Evolutionary conservation across 495 filamentous ascomycete genomes (phyloP).

Genomic region (Talaromyces nanjingensis): DNA sequence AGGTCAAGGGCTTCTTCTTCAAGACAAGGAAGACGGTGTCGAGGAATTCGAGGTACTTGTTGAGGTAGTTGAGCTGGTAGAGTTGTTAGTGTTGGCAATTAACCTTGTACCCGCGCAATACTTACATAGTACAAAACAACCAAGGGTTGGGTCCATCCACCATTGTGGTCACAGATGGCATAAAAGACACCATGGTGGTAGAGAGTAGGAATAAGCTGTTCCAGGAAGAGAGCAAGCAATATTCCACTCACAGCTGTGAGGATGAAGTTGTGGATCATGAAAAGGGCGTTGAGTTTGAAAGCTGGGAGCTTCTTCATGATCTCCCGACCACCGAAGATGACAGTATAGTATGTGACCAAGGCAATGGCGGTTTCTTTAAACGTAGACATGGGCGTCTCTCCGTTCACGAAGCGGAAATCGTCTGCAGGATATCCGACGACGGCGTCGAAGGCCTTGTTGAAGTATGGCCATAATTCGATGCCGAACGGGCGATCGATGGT

Average conservation of each 20-base stretch:
- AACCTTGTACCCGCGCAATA: not conserved
- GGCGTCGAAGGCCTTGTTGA: conserved; percentile 71
- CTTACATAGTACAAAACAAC: conserved; percentile 64
- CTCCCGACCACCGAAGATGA: conserved; percentile 60
- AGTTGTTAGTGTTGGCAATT: conserved; percentile 15
- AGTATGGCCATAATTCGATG: conserved; percentile 87
- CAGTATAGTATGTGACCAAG: conserved; percentile 45
- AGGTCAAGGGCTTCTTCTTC: conserved; percentile 73
- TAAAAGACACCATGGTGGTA: conserved; percentile 55
- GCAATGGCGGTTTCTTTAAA: conserved; percentile 33
- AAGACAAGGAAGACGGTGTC: conserved; percentile 67
- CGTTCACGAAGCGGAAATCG: conserved; percentile 43
- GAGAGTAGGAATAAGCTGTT: conserved; percentile 57
- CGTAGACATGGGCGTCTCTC: conserved; percentile 43
- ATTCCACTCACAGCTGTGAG: conserved; percentile 55
- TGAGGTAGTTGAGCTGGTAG: conserved; percentile 61
- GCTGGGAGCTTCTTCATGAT: conserved; percentile 55
- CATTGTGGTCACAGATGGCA: conserved; percentile 55
- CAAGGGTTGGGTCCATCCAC: conserved; percentile 60
- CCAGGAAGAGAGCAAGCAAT: conserved; percentile 56
- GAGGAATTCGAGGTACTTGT: conserved; percentile 63
- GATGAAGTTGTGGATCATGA: conserved; percentile 65
- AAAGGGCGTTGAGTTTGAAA: conserved; percentile 55
- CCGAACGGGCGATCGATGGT: conserved; percentile 90
- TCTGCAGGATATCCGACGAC: conserved; percentile 54